phyloP scores from a whole-genome alignment of 305 asterid species.

The Rubia tinctorum region DNA sequence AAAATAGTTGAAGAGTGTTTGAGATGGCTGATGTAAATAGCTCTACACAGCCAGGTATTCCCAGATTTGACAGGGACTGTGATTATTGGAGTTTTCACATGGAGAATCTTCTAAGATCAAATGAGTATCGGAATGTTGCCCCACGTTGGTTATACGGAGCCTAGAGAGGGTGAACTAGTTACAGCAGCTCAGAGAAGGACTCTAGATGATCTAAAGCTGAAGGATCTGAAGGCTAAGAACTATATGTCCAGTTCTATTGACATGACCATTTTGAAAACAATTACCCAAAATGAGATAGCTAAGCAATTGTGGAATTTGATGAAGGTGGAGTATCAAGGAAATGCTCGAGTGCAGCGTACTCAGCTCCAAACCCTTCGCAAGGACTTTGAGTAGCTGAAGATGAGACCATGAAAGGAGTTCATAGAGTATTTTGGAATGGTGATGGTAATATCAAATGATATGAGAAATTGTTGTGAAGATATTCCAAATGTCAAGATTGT shows the following conservation, averaged over 20 bases:
- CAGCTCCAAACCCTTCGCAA: too few species aligned
- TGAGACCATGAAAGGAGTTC: too few species aligned
- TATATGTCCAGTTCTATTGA: too few species aligned
- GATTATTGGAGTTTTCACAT: not conserved
- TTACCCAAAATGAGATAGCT: not conserved
- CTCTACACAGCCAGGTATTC: not conserved
- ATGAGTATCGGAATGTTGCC: not conserved
- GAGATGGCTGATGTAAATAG: not conserved
- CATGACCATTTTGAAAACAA: not conserved
- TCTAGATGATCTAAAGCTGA: too few species aligned
- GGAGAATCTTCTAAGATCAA: not conserved
- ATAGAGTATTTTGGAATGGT: too few species aligned
- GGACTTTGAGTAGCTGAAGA: too few species aligned
- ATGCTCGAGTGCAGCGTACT: too few species aligned
- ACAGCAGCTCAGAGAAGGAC: too few species aligned
- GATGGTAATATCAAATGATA: not conserved
- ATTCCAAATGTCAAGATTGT: not conserved
- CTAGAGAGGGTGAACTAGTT: too few species aligned
- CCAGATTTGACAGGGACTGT: not conserved
- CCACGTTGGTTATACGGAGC: not conserved
- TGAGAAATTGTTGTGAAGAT: not conserved
- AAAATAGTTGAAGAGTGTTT: too few species aligned
- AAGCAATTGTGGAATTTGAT: not conserved
- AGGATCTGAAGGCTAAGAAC: too few species aligned
- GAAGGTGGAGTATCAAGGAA: not conserved